A percentile compares a stretch with the other conserved stretches of the same genome.
phyloP scores from a whole-genome alignment of 1,284 basidiomycete genomes.

The Fomitopsis palustris region DNA sequence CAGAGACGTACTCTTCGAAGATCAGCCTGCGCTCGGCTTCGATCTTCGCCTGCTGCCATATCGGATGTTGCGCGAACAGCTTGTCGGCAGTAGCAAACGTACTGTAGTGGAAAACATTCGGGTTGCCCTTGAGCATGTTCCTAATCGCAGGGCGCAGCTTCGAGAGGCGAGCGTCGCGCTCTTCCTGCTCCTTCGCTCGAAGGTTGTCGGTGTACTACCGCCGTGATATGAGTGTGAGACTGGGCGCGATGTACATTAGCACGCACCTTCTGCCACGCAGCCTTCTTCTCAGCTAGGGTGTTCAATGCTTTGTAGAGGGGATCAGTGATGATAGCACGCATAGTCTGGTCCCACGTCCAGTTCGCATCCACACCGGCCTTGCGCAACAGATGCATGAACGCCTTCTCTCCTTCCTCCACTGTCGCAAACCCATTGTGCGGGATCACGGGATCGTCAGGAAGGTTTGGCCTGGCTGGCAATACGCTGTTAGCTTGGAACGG shows the following conservation, averaged over 20 bases:
- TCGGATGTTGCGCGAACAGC: conserved; percentile 78
- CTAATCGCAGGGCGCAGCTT: conserved; percentile 81
- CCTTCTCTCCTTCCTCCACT: conserved; percentile 88
- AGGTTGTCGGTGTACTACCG: conserved; percentile 67
- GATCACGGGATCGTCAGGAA: conserved; percentile 81
- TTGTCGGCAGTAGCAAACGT: conserved; percentile 85
- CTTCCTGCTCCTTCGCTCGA: conserved; percentile 70
- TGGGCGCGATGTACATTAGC: not conserved
- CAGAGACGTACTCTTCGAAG: conserved; percentile 86
- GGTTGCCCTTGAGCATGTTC: conserved; percentile 81
- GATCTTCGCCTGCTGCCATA: conserved; percentile 83
- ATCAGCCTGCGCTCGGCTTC: conserved; percentile 82
- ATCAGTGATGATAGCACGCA: conserved; percentile 97
- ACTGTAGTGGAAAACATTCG: conserved; percentile 84
- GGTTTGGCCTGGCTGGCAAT: conserved; percentile 70
- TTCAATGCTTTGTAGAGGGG: conserved; percentile 95
- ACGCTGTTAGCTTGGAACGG: conserved; percentile 57
- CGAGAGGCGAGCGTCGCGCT: conserved; percentile 74
- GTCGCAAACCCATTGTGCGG: conserved; percentile 87
- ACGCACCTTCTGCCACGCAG: conserved; percentile 83
- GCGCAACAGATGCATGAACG: conserved; percentile 86
- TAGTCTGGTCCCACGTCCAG: conserved; percentile 98
- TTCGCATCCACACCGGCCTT: conserved; percentile 86
- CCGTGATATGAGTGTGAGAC: not conserved
- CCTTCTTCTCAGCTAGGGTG: conserved; percentile 92